Percentiles rank a stretch among this genome's conserved stretches.
Conservation (phyloP, 2,329 filamentous ascomycete genomes). For the Aspergillus tubingensis region DNA sequence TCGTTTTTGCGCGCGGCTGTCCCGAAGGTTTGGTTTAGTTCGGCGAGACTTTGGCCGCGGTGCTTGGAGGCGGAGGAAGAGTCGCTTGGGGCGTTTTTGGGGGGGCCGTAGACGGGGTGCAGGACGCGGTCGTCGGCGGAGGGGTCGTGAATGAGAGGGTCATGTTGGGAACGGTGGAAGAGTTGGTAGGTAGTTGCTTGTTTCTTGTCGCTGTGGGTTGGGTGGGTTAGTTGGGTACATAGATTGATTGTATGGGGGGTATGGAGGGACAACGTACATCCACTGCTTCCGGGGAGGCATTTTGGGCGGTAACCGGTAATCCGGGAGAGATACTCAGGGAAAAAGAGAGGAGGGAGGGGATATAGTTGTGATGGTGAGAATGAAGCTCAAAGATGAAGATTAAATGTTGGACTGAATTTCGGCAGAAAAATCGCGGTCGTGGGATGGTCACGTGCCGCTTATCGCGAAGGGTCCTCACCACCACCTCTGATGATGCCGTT, state of each 20-base stretch:
- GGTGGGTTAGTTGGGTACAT: slow-evolving; percentile 13
- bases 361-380: slow-evolving; percentile 1
- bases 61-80: slow-evolving; percentile 31
- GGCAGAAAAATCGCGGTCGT: not conserved
- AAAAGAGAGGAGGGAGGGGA: not conserved
- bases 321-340: not conserved
- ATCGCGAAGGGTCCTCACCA: not conserved
- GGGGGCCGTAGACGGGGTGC: slow-evolving; percentile 60
- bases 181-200: slow-evolving; percentile 89
- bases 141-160: slow-evolving; percentile 92
- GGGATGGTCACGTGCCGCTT: slow-evolving; percentile 1
- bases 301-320: slow-evolving; percentile 38
- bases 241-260: not conserved
- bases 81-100: slow-evolving; percentile 21
- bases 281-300: slow-evolving; percentile 76
- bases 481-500: not conserved
- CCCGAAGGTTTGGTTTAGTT: slow-evolving; percentile 75
- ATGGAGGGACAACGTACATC: slow-evolving; percentile 57
- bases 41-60: slow-evolving; percentile 65
- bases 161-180: slow-evolving; percentile 94
- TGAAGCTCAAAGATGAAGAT: not conserved
- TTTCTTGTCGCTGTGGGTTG: slow-evolving; percentile 72
- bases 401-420: not conserved
- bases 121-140: slow-evolving; percentile 88
- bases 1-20: slow-evolving; percentile 74